Conservation (phyloP, 1,284 basidiomycete species). For the Cryptococcus sp. region DNA sequence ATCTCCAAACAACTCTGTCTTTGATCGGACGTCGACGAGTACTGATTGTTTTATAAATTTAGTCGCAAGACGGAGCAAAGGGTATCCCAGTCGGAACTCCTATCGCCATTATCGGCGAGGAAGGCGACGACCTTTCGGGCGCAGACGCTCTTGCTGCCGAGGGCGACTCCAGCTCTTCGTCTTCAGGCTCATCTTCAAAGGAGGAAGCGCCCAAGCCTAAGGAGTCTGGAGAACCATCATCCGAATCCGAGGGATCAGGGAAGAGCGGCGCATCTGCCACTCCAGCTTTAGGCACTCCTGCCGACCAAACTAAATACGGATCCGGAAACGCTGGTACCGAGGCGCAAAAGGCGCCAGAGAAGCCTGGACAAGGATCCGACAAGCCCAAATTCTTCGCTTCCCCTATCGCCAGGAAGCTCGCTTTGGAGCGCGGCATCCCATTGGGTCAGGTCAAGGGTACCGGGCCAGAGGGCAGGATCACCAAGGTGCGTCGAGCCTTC, state of each 20-base stretch:
- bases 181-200: neutral
- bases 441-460: slow-evolving; percentile 88
- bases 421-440: slow-evolving; percentile 91
- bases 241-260: slow-evolving; percentile 47
- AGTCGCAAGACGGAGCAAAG: slow-evolving; percentile 84
- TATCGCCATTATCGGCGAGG: slow-evolving; percentile 89
- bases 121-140: slow-evolving; percentile 87
- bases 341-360: slow-evolving; percentile 39
- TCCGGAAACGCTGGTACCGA: slow-evolving; percentile 56
- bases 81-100: slow-evolving; percentile 78
- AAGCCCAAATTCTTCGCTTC: slow-evolving; percentile 80
- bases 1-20: neutral
- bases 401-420: slow-evolving; percentile 95
- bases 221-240: slow-evolving; percentile 22
- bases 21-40: neutral
- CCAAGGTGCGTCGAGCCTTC: slow-evolving; percentile 61
- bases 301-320: slow-evolving; percentile 58
- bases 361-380: slow-evolving; percentile 47
- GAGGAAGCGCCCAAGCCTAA: slow-evolving; percentile 42
- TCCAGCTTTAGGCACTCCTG: slow-evolving; percentile 42
- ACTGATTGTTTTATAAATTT: neutral
- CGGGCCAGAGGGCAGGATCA: slow-evolving; percentile 90
- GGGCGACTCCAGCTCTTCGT: slow-evolving; percentile 27
- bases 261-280: slow-evolving; percentile 52
- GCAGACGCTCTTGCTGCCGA: slow-evolving; percentile 71